Evolutionary conservation across 1,284 basidiomycete genomes (phyloP), one percentile per base, ranked within the genome.

Genomic region (Cryptococcus floricola): DNA sequence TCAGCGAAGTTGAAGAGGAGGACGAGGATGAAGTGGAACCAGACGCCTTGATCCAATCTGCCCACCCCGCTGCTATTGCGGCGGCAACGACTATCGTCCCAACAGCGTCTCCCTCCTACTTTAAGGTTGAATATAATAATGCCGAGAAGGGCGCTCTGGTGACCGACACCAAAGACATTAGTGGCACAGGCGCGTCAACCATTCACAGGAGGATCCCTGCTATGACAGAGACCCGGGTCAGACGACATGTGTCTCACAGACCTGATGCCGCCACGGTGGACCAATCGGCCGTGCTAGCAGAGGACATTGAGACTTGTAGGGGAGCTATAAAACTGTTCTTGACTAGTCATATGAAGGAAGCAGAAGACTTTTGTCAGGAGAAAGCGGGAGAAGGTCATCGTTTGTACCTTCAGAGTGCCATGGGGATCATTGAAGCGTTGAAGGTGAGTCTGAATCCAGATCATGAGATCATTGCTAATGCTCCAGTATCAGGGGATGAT

Each of bases 341-440:
- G 55, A 84, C 85, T 48, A 90, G 87, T 47, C 82, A 87, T 50
- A 98, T 98, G 92, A 79, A 87, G 39, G 91, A 97, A 75, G 84
- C 88, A 13, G 95, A 98, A 79, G 59, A 85, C 42, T 86, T 86
- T 66, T 86, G 85, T 62, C 74, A 83, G 58, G 73, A 81, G 63
- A 81, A 79, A 54, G 88, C 91, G 65, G 81, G 83, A 13, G 77
- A 82, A 52, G 86, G 85, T 71, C 83, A 91, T 68, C 83, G 91
- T 45, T 73, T 98, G 60, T 98, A 98, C 75, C 87, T 91, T 65
- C 85, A 89, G 12, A 87, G 85, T 6, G 91, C 91, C 1, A 90
- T 85, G 71, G 87, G 88, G 3, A 81, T 92, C 39, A 87, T 92
- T 50, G 87, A 91, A 69, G 86, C 83, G 4, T 61, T 78, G 31